Conservation (phyloP, 129 eudicot genomes). For the Saposhnikovia divaricata region DNA sequence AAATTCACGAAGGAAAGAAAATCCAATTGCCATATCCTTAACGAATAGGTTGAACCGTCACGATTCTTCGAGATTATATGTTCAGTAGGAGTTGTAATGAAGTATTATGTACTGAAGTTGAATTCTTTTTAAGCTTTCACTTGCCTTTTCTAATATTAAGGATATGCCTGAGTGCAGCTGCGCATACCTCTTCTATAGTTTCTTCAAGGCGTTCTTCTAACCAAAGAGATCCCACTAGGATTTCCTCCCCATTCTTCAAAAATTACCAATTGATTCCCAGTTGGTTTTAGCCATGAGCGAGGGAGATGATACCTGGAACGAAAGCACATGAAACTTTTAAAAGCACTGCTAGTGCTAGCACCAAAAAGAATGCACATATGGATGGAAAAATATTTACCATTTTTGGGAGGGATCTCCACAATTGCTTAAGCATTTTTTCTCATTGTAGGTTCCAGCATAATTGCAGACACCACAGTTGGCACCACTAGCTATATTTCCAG, state of each 20-base stretch:
- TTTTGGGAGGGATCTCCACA: conserved; percentile 86
- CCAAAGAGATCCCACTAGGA: conserved; percentile 61
- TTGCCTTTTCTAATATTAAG: neutral
- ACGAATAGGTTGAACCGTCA: neutral
- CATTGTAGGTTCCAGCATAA: conserved; percentile 57
- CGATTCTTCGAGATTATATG: neutral
- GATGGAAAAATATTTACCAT: conserved; percentile 42
- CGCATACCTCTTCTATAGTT: neutral
- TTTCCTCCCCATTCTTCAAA: conserved; percentile 88
- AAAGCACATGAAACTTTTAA: neutral
- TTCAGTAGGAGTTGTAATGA: neutral
- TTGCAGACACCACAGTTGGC: conserved; percentile 58
- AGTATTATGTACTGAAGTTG: conserved; percentile 1
- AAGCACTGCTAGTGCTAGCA: neutral
- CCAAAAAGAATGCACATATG: neutral
- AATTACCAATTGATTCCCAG: conserved; percentile 56
- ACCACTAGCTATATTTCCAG: conserved; percentile 53
- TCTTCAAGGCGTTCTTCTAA: conserved; percentile 32
- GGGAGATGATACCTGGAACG: conserved; percentile 83
- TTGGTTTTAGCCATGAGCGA: conserved; percentile 67
- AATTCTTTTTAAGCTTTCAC: neutral
- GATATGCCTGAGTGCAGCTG: conserved; percentile 5
- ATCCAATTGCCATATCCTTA: neutral
- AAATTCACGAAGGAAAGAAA: neutral
- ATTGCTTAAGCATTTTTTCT: conserved; percentile 54